phyloP scores from a whole-genome alignment of 768 basidiomycete species.

The Mycena epipterygia region DNA sequence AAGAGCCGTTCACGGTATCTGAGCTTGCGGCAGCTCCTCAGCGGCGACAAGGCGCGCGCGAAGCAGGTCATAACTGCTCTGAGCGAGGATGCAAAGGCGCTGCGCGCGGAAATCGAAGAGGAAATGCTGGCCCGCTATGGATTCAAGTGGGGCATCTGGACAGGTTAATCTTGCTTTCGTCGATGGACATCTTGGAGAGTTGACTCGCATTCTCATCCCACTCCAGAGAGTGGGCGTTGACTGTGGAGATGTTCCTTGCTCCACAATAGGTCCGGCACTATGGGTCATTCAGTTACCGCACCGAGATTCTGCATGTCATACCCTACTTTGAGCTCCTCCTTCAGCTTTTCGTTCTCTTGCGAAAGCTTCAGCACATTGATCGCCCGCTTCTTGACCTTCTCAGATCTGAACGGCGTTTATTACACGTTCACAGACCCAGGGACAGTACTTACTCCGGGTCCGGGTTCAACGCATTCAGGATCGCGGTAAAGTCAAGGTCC shows the following conservation, averaged over 20 bases:
- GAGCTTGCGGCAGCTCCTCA: conserved; percentile 72
- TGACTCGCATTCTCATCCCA: conserved; percentile 92
- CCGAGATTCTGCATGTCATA: neutral
- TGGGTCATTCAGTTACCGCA: conserved; percentile 6
- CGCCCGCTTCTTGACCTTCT: conserved; percentile 76
- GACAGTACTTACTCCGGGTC: conserved; percentile 64
- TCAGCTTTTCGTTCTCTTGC: conserved; percentile 84
- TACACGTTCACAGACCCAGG: conserved; percentile 39
- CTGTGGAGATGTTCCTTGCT: conserved; percentile 88
- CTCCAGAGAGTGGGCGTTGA: conserved; percentile 90
- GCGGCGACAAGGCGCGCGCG: conserved; percentile 65
- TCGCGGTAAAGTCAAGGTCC: conserved; percentile 58
- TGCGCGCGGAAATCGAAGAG: conserved; percentile 74
- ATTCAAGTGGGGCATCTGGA: conserved; percentile 83
- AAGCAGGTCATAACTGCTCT: conserved; percentile 67
- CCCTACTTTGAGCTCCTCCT: conserved; percentile 69
- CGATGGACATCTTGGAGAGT: conserved; percentile 84
- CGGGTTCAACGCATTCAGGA: conserved; percentile 53
- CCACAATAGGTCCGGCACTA: conserved; percentile 86
- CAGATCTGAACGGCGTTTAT: conserved; percentile 50
- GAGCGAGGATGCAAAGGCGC: conserved; percentile 65
- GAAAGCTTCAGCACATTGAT: conserved; percentile 84
- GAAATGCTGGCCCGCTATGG: conserved; percentile 86
- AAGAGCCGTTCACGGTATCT: conserved; percentile 44
- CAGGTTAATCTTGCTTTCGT: conserved; percentile 90